Evolutionary conservation across 805 yeast genomes (phyloP).

Genomic region (Deakozyma indianensis): DNA sequence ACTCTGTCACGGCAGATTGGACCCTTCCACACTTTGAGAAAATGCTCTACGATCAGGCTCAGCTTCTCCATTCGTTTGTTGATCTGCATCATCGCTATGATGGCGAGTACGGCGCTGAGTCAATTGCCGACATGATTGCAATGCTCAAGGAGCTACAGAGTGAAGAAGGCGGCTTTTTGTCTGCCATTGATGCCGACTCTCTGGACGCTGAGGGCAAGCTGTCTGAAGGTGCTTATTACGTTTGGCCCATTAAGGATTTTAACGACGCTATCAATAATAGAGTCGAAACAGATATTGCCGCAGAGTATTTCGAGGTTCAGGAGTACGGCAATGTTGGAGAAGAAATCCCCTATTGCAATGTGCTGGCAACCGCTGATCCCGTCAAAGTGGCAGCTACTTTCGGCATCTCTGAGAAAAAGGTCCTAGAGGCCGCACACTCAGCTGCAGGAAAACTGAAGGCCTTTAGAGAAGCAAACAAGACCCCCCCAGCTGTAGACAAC

Average conservation of each 20-base stretch:
- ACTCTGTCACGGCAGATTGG: constrained; percentile 26
- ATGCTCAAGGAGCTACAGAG: constrained; percentile 8
- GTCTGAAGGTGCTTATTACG: constrained; percentile 22
- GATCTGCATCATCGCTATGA: constrained; percentile 6
- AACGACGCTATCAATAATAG: constrained; percentile 15
- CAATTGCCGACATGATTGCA: neutral
- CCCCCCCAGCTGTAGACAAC: constrained; percentile 20
- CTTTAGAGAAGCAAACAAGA: constrained; percentile 12
- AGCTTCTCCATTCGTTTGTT: constrained; percentile 19
- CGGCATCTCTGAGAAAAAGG: constrained; percentile 15
- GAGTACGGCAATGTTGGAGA: constrained; percentile 22
- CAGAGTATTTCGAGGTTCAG: constrained; percentile 22
- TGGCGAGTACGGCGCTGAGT: neutral
- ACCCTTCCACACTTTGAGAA: constrained; percentile 26
- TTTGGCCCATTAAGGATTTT: constrained; percentile 23
- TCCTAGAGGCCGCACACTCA: constrained; percentile 11
- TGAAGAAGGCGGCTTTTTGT: constrained; percentile 16
- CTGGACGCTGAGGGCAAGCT: constrained; percentile 10
- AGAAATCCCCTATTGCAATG: neutral
- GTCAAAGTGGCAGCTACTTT: constrained; percentile 20
- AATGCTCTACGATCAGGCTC: constrained; percentile 24
- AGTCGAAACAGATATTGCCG: constrained; percentile 21
- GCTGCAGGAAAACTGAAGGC: constrained; percentile 14
- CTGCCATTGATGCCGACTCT: constrained; percentile 23
- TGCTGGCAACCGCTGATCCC: neutral